Conservation (phyloP, 257 asterid genomes). For the Sherardia arvensis region DNA sequence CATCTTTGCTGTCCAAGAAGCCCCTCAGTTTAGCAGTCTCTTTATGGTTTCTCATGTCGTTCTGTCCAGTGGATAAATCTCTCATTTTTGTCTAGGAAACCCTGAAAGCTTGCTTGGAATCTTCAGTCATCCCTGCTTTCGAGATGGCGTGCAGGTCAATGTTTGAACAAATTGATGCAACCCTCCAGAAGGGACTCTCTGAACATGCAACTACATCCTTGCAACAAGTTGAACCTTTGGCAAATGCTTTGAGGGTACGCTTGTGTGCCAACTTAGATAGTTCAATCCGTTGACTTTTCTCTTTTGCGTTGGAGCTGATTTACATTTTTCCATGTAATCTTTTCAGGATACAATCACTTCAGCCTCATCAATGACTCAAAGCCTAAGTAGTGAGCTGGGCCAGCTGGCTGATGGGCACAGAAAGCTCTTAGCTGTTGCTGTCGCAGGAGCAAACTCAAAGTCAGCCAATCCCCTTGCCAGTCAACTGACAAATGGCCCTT, state of each 20-base stretch:
- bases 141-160: slow-evolving; percentile 87
- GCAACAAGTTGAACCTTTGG: slow-evolving; percentile 79
- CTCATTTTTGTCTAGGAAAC: slow-evolving; percentile 53
- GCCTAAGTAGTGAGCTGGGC: slow-evolving; percentile 69
- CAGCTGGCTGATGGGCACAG: slow-evolving; percentile 91
- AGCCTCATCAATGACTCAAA: slow-evolving; percentile 75
- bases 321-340: not conserved
- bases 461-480: slow-evolving; percentile 46
- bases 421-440: slow-evolving; percentile 71
- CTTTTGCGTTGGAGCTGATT: not conserved
- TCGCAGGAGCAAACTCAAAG: slow-evolving; percentile 61
- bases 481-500: slow-evolving; percentile 82
- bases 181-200: slow-evolving; percentile 81
- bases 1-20: not conserved
- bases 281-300: not conserved
- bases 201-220: slow-evolving; percentile 69
- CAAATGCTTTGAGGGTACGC: slow-evolving; percentile 69
- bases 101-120: slow-evolving; percentile 70
- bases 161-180: slow-evolving; percentile 92
- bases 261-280: not conserved
- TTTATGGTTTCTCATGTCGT: not conserved
- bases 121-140: slow-evolving; percentile 79
- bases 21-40: too few species aligned
- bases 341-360: slow-evolving; percentile 81
- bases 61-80: not conserved